phyloP scores from a whole-genome alignment of 805 yeast species.

The Sugiyamaella mastotermitis region DNA sequence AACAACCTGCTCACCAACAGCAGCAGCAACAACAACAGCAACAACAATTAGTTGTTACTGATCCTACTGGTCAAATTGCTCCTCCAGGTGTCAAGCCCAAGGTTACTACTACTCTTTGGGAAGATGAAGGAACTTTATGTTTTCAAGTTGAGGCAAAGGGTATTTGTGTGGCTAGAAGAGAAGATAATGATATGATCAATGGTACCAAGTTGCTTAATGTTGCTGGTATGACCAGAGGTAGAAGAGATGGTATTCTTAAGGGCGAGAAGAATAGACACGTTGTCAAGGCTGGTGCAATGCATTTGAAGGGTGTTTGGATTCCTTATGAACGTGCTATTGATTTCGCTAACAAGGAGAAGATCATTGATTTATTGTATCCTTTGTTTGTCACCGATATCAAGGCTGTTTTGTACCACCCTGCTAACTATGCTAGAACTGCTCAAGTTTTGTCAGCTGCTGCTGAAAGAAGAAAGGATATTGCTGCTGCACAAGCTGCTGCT shows the following conservation, averaged over 20 bases:
- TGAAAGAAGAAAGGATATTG: slow-evolving; percentile 23
- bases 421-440: slow-evolving; percentile 30
- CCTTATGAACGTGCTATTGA: slow-evolving; percentile 78
- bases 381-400: slow-evolving; percentile 65
- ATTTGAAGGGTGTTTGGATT: slow-evolving; percentile 83
- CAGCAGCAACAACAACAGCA: slow-evolving; percentile 13
- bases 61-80: slow-evolving; percentile 34
- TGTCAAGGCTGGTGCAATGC: slow-evolving; percentile 85
- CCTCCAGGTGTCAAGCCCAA: slow-evolving; percentile 42
- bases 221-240: slow-evolving; percentile 83
- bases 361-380: slow-evolving; percentile 60
- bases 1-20: neutral
- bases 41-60: slow-evolving; percentile 27
- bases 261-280: slow-evolving; percentile 73
- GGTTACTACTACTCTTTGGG: slow-evolving; percentile 83
- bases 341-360: slow-evolving; percentile 76
- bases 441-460: slow-evolving; percentile 31
- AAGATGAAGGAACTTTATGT: slow-evolving; percentile 76
- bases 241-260: slow-evolving; percentile 78
- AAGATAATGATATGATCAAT: slow-evolving; percentile 77
- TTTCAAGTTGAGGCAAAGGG: slow-evolving; percentile 82
- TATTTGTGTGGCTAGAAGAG: slow-evolving; percentile 73
- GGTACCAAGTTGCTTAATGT: slow-evolving; percentile 78
- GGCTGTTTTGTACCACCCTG: slow-evolving; percentile 24
- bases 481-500: slow-evolving; percentile 11